Conservation (phyloP, 2,329 filamentous ascomycete genomes). For the Fusarium phyllophilum region DNA sequence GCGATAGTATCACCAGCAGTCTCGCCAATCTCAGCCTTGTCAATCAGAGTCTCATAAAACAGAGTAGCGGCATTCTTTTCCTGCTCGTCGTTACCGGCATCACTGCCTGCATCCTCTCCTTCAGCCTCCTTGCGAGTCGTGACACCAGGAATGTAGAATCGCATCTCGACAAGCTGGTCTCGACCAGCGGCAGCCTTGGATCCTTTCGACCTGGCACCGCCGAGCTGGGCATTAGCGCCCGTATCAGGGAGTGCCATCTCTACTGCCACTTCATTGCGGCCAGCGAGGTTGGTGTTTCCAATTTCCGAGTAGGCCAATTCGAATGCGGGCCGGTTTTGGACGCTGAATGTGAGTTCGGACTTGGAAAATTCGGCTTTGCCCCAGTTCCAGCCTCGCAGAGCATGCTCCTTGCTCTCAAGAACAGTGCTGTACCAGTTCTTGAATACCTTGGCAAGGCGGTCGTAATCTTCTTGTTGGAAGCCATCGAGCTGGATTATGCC, state of each 20-base stretch:
- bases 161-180: constrained; percentile 97
- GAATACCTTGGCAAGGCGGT: constrained; percentile 90
- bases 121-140: constrained; percentile 77
- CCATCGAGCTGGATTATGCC: constrained; percentile 94
- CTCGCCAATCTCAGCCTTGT: constrained; percentile 98
- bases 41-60: constrained; percentile 98
- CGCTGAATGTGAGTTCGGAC: constrained; percentile 94
- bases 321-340: constrained; percentile 95
- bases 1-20: constrained; percentile 98
- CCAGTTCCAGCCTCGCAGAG: constrained; percentile 98
- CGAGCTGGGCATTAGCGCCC: constrained; percentile 77
- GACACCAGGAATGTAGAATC: constrained; percentile 96
- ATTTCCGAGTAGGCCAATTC: constrained; percentile 98
- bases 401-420: constrained; percentile 92
- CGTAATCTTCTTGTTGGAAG: constrained; percentile 93
- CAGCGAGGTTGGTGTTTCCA: constrained; percentile 95
- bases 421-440: constrained; percentile 98
- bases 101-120: constrained; percentile 77
- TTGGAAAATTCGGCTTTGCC: constrained; percentile 97
- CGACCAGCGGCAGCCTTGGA: constrained; percentile 89
- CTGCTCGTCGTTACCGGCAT: constrained; percentile 59
- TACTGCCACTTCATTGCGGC: constrained; percentile 96
- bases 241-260: constrained; percentile 88
- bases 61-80: constrained; percentile 95
- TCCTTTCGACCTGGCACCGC: constrained; percentile 78